These are phyloP conservation scores for Piper betle DNA, from an alignment of 164 flowering plant genomes.

Conservation along the genomic window DNA sequence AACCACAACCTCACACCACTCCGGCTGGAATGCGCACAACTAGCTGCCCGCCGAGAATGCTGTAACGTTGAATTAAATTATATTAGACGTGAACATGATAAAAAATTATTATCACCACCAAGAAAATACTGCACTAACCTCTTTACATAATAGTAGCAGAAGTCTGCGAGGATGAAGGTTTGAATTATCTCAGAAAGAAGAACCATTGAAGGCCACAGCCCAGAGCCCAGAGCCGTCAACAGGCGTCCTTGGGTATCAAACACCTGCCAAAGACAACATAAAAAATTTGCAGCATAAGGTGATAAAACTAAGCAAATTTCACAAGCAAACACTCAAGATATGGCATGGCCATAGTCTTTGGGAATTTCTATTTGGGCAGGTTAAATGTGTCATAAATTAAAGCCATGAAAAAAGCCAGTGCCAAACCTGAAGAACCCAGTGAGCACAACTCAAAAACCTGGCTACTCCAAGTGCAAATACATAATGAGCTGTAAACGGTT, in stretches of 20 bases:
- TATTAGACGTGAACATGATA: background rate
- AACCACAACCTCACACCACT: slow-evolving; percentile 22
- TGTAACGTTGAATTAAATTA: slow-evolving; percentile 10
- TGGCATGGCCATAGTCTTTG: background rate
- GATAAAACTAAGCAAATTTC: background rate
- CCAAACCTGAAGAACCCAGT: slow-evolving; percentile 44
- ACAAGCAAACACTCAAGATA: background rate
- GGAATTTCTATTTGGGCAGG: background rate
- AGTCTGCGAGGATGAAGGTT: slow-evolving; percentile 35
- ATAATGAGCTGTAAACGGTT: slow-evolving; percentile 96
- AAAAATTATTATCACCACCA: background rate
- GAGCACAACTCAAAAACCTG: slow-evolving; percentile 40
- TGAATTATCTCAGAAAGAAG: slow-evolving; percentile 38
- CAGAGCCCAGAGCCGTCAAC: slow-evolving; percentile 35
- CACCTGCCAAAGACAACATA: slow-evolving; percentile 17
- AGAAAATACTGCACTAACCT: slow-evolving; percentile 13
- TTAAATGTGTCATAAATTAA: background rate
- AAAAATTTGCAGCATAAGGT: background rate
- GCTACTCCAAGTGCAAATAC: slow-evolving; percentile 73
- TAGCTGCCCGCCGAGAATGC: slow-evolving; percentile 39
- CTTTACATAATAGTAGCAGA: slow-evolving; percentile 36
- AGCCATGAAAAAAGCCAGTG: background rate
- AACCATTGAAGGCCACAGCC: slow-evolving; percentile 44
- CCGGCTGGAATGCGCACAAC: slow-evolving; percentile 43
- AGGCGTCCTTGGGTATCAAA: slow-evolving; percentile 32